Conservation (phyloP, 257 asterid species). For the Euphrasia confusa region DNA sequence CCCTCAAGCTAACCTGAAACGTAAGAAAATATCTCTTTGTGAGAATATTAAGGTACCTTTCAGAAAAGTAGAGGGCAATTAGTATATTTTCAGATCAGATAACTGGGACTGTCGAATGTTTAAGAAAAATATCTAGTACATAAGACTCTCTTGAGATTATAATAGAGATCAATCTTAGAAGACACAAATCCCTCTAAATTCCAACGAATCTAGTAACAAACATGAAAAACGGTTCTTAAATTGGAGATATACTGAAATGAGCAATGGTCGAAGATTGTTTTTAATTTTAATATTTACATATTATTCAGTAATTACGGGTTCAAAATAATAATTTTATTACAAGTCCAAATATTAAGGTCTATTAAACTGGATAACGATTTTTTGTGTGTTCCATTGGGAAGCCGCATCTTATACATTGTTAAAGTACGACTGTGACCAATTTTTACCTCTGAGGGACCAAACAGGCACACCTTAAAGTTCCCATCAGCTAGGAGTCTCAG, state of each 20-base stretch:
- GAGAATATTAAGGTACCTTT: conserved; percentile 5
- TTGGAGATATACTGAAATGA: background rate
- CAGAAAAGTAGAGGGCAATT: conserved; percentile 12
- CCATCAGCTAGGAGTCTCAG: conserved; percentile 94
- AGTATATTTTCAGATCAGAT: conserved; percentile 1
- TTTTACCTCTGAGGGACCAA: conserved; percentile 94
- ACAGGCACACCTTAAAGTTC: conserved; percentile 96
- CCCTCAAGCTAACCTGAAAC: conserved; percentile 91
- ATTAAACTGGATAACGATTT: background rate
- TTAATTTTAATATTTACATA: background rate
- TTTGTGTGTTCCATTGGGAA: background rate
- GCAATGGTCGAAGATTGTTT: background rate
- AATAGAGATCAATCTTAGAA: background rate
- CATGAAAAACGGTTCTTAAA: background rate
- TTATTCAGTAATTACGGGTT: conserved; percentile 7
- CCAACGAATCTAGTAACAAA: background rate
- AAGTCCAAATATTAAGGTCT: background rate
- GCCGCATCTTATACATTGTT: background rate
- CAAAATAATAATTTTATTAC: background rate
- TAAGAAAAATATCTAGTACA: no score
- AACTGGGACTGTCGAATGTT: no score
- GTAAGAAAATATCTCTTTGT: conserved; percentile 2
- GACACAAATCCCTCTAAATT: background rate
- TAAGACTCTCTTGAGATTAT: no score
- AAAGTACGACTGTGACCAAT: background rate